Evolutionary conservation across 2,329 filamentous ascomycete genomes (phyloP), one percentile per base, ranked within the genome.

Genomic region (Truncatella angustata): DNA sequence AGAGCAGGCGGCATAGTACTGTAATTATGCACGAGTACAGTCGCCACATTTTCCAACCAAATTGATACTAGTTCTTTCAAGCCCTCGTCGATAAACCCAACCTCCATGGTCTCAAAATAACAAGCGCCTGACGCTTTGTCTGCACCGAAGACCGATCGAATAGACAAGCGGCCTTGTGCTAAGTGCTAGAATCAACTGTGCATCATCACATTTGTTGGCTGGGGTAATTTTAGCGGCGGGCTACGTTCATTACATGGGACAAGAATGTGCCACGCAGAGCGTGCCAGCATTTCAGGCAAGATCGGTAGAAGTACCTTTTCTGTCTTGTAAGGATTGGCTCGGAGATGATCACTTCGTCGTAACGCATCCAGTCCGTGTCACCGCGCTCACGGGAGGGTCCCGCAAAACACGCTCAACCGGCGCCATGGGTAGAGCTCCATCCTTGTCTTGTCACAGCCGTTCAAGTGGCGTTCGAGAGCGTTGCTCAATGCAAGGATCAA

Each of bases 311-410:
- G 36, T 40, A 40, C 36, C 36, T 40, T 40, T n/a, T n/a, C 14
- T 20, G 36, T 14, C 36, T 39, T 44, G 45, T 37, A 35, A 43
- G 56, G 53, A 53, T 56, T 53, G 50, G 54, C 45, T 53, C 54
- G 50, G 51, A 58, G 54, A 58, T 59, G 57, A 58, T 54, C 46
- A 52, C 28, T 42, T 35, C 18, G 18, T 46, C 34, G 20, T n/a
- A 39, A 32, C 35, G 23, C 36, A 20, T 32, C n/a, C 23, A 21
- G 11, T 20, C 35, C 30, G 20, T 49, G 45, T 35, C 47, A 28
- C 26, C 35, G 23, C 37, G 39, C 49, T 30, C 37, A 36, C 39
- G 49, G 49, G 49, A 39, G 39, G 39, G 49, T 30, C 28, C 49
- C 49, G 40, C 45, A 20, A 32, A 18, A 18, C 49, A 45, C 28